Evolutionary conservation across 176 grass and related monocot species (phyloP), one percentile per base, ranked within the genome.

Genomic region (Oryza meyeriana): DNA sequence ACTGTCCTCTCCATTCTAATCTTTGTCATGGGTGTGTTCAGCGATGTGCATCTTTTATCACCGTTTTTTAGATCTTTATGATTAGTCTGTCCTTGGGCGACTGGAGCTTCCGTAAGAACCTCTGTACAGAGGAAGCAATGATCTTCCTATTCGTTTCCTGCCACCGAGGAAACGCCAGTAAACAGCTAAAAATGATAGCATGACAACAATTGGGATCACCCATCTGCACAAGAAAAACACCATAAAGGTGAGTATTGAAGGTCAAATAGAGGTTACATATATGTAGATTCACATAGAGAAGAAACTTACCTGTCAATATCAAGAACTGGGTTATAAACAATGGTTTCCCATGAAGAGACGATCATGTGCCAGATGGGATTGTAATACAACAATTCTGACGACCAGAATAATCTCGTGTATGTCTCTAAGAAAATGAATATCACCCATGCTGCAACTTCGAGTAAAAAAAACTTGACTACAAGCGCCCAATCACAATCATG

Each of bases 371-470:
- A 98, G 28, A 82, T 72, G 1, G 93, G 96, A 25, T 98, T 98
- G 69, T 98, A 98, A 39, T 91, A 98, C 14, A 98, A 69, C 1
- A 90, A 88, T 30, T 98, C 93, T 0, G 96, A 76, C 18, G 96
- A 95, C 96, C 93, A 99, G 85, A 99, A 95, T 83, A 99, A 35
- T 70, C 95, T 91, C 10, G 95, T 98, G 62, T 86, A 93, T 4
- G 92, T 93, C 79, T 98, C 88, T 59, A 94, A 72, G 90, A 98
- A 94, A 45, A 90, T 87, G 30, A 98, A 94, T 90, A 98, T 91
- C 59, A 92, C 58, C 92, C 95, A 98, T n/a, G 92, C 95, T 17
- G 61, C 84, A 3, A 88, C 57, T 75, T 98, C 95, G n/a, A 98
- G 72, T 69, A 94, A 70, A 74, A 94, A 85, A 77, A 98, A 89